A percentile compares a stretch with the other conserved stretches of the same genome.
These are phyloP conservation scores for Neotropicomus parvogracilis DNA, from an alignment of 1,284 basidiomycete genomes.

Conservation along the genomic window DNA sequence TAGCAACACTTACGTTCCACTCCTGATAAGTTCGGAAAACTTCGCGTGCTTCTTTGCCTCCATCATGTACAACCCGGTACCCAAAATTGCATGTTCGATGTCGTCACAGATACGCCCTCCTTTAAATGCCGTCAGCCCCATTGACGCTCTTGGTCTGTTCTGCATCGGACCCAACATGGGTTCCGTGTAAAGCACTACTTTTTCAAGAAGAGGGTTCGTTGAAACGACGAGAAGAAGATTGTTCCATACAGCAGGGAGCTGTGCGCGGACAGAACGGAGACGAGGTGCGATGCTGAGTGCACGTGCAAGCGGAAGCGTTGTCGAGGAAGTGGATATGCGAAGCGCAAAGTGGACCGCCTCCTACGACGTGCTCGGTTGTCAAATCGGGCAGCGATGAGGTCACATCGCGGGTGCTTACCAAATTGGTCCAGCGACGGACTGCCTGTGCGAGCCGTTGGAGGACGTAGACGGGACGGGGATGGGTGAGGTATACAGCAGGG, in stretches of 20 bases:
- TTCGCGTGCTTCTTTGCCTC: slow-evolving; percentile 42
- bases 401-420: slow-evolving; percentile 37
- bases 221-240: slow-evolving; percentile 42
- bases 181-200: slow-evolving; percentile 39
- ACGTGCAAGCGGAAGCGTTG: slow-evolving; percentile 19
- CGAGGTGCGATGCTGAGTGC: slow-evolving; percentile 37
- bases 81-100: slow-evolving; percentile 31
- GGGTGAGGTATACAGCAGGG: slow-evolving; percentile 48
- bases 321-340: slow-evolving; percentile 17
- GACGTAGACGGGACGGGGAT: slow-evolving; percentile 41
- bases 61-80: slow-evolving; percentile 45
- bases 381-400: background rate
- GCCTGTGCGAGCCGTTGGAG: slow-evolving; percentile 44
- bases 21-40: slow-evolving; percentile 42
- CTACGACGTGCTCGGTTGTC: slow-evolving; percentile 12
- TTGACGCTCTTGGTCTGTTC: background rate
- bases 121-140: slow-evolving; percentile 18
- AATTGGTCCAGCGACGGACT: slow-evolving; percentile 39
- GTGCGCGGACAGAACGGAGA: slow-evolving; percentile 43
- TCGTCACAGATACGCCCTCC: slow-evolving; percentile 14
- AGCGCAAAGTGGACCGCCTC: slow-evolving; percentile 26
- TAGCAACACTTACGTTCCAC: slow-evolving; percentile 40
- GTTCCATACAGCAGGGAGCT: slow-evolving; percentile 49
- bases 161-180: slow-evolving; percentile 9
- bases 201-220: slow-evolving; percentile 40